phyloP scores from a whole-genome alignment of 208 protist genomes.

The Leishmania arabica region DNA sequence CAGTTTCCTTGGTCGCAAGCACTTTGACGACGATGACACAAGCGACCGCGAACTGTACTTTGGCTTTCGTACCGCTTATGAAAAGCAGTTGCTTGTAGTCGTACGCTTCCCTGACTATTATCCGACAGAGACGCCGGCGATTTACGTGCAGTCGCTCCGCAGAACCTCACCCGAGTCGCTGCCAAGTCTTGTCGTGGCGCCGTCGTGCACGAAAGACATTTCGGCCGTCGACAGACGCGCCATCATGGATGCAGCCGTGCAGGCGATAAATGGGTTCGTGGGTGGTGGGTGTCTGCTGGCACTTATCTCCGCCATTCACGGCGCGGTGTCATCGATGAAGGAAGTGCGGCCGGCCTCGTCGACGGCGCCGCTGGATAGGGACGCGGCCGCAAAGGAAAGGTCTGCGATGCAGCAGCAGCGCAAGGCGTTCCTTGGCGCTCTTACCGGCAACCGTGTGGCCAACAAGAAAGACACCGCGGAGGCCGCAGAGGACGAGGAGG shows the following conservation, averaged over 20 bases:
- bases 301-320: constrained; percentile 72
- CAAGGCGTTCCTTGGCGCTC: constrained; percentile 65
- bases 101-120: constrained; percentile 81
- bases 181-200: constrained; percentile 40
- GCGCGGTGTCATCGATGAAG: constrained; percentile 43
- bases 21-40: constrained; percentile 64
- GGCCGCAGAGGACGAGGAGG: constrained; percentile 43
- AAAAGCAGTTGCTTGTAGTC: constrained; percentile 52
- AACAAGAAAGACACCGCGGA: constrained; percentile 3
- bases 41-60: constrained; percentile 74
- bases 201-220: constrained; percentile 70
- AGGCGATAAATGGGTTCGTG: constrained; percentile 69
- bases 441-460: constrained; percentile 39
- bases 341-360: constrained; percentile 16
- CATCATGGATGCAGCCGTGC: constrained; percentile 70
- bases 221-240: constrained; percentile 48
- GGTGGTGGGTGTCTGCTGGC: constrained; percentile 67
- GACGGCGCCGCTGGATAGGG: constrained; percentile 8
- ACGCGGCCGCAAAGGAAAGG: constrained; percentile 32
- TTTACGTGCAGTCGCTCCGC: constrained; percentile 64
- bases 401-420: constrained; percentile 53
- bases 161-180: constrained; percentile 16
- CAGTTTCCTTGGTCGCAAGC: constrained; percentile 52
- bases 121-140: constrained; percentile 66
- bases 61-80: constrained; percentile 51